These are phyloP conservation scores for Gymnopus androsaceus DNA, from an alignment of 1,284 basidiomycete genomes.

Conservation along the genomic window DNA sequence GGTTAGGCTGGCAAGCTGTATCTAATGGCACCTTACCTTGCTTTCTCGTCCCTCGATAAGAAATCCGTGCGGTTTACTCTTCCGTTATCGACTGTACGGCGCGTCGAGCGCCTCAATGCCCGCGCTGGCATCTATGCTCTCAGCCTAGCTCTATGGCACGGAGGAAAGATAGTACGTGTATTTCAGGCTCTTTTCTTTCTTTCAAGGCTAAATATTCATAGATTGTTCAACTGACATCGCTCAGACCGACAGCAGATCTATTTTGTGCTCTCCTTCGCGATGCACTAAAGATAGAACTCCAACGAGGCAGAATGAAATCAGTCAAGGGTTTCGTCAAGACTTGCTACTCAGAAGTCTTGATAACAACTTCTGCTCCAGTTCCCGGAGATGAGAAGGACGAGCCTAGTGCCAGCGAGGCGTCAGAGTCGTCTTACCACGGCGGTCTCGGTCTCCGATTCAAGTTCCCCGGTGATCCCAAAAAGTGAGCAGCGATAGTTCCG, in stretches of 20 bases:
- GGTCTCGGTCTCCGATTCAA: slow-evolving; percentile 88
- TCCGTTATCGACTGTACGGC: slow-evolving; percentile 89
- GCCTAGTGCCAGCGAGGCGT: slow-evolving; percentile 27
- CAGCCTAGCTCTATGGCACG: slow-evolving; percentile 93
- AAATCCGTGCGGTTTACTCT: slow-evolving; percentile 91
- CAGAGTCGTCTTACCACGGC: slow-evolving; percentile 66
- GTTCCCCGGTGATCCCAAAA: slow-evolving; percentile 93
- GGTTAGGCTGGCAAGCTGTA: slow-evolving; percentile 87
- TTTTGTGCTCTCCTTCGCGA: slow-evolving; percentile 92
- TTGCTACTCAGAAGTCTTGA: slow-evolving; percentile 92
- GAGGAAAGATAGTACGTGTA: slow-evolving; percentile 84
- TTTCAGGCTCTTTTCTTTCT: not conserved
- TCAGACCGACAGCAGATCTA: slow-evolving; percentile 93
- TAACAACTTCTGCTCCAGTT: slow-evolving; percentile 56
- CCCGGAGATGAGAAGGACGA: slow-evolving; percentile 68
- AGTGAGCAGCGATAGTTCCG: slow-evolving; percentile 48
- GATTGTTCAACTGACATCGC: slow-evolving; percentile 94
- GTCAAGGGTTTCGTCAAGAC: slow-evolving; percentile 91
- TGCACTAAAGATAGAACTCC: slow-evolving; percentile 85
- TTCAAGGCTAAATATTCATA: slow-evolving; percentile 31
- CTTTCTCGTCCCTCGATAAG: slow-evolving; percentile 90
- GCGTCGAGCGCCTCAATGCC: slow-evolving; percentile 93
- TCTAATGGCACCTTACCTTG: slow-evolving; percentile 87
- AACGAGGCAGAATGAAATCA: slow-evolving; percentile 89
- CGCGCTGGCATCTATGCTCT: slow-evolving; percentile 94